phyloP scores from a whole-genome alignment of 495 filamentous ascomycete genomes.

The Aspergillus bridgeri region DNA sequence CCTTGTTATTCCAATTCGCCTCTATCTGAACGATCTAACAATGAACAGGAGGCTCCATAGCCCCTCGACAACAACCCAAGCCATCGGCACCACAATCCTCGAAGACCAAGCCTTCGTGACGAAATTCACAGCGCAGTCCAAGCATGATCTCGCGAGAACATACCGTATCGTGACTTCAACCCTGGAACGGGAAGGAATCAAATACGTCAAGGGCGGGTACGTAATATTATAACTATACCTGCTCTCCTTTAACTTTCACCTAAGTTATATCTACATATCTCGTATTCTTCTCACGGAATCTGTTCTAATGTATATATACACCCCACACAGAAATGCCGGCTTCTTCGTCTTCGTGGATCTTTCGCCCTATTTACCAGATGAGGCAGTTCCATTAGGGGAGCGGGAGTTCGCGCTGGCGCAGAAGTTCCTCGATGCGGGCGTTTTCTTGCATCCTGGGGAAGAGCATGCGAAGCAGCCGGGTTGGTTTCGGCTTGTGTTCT shows the following conservation, averaged over 20 bases:
- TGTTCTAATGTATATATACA: neutral
- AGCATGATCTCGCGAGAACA: slow-evolving; percentile 21
- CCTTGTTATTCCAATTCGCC: neutral
- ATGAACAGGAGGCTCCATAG: slow-evolving; percentile 31
- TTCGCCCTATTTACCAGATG: slow-evolving; percentile 27
- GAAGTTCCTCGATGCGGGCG: slow-evolving; percentile 37
- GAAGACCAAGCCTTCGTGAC: slow-evolving; percentile 33
- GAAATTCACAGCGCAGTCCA: slow-evolving; percentile 26
- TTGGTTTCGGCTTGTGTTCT: slow-evolving; percentile 49
- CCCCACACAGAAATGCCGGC: slow-evolving; percentile 40
- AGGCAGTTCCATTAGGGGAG: slow-evolving; percentile 6
- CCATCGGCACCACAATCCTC: slow-evolving; percentile 37
- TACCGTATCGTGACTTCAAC: slow-evolving; percentile 25
- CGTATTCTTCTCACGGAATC: neutral
- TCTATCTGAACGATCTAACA: neutral
- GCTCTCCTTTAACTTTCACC: neutral
- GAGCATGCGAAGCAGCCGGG: slow-evolving; percentile 40
- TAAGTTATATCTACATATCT: no score
- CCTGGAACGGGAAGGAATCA: slow-evolving; percentile 28
- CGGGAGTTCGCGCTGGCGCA: slow-evolving; percentile 34
- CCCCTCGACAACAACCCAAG: slow-evolving; percentile 29
- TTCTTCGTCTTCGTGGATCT: slow-evolving; percentile 53
- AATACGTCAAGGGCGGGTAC: slow-evolving; percentile 31
- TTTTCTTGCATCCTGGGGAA: slow-evolving; percentile 43
- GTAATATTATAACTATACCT: neutral